Base-by-base conservation (phyloP, 2,329 filamentous ascomycete species). In the Paraphoma chrysanthemicola region DNA sequence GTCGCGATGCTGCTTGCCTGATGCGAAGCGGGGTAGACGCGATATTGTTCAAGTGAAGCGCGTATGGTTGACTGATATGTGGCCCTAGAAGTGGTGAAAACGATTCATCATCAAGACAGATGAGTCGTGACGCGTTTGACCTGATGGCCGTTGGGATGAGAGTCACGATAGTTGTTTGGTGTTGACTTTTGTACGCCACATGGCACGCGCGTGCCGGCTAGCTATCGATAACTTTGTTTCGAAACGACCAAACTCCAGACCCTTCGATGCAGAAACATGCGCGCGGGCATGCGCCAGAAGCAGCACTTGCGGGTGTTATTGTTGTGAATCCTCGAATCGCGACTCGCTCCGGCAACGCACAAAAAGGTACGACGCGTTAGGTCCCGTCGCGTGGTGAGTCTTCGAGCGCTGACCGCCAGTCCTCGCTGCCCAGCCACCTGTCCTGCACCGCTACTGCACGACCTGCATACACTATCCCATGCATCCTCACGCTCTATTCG, bases 381-480 rank as follows among this genome's bases (percentile, higher is more conserved):
- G 53, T 46, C 57, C 59, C 60, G 53, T 50, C 56, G 59, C 51
- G 56, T 59, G 59, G 55, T 59, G 51, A 48, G 36, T 59, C 48
- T 53, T 61, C 44, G 57, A 64, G 39, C 29, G 51, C 64, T 69
- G 63, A 70, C 61, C 59, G 68, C 67, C 67, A 69, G 61, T 69
- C 62, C 60, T 67, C 23, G 38, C 51, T 53, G 63, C 60, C 70
- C 64, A 71, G 70, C 67, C 71, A 67, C 66, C 52, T 48, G 50
- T 64, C 63, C 60, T 63, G 66, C 64, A 67, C 51, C 41, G 44
- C 71, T 74, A 72, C 66, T 76, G 74, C 73, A 71, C 54, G 57
- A 66, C 59, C 62, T 60, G 56, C 63, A 65, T 62, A 51, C 59
- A 45, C 48, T 48, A 53, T 65, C 61, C 59, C 56, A 36, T 39